Percentiles rank a stretch among this genome's conserved stretches.
Evolutionary conservation across 495 filamentous ascomycete species (phyloP).

Genomic region (Rhypophila decipiens): DNA sequence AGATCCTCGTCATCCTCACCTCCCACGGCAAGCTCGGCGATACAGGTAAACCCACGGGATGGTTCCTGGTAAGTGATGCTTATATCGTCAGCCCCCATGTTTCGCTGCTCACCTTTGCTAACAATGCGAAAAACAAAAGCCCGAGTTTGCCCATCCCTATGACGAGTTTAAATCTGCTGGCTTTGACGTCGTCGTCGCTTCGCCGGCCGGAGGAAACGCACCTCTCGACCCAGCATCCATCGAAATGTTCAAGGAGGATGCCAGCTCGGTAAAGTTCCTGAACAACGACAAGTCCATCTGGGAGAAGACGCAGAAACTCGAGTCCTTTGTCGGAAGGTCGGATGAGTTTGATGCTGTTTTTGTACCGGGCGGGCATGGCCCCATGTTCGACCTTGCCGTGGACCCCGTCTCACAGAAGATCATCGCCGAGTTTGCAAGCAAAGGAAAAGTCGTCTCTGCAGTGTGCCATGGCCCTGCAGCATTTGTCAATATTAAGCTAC

Average conservation of each 20-base stretch:
- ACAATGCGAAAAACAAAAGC: conserved; percentile 31
- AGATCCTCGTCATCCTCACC: conserved; percentile 64
- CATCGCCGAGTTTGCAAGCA: conserved; percentile 53
- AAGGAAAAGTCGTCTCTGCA: conserved; percentile 56
- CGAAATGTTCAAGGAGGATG: conserved; percentile 52
- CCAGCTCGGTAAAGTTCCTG: conserved; percentile 45
- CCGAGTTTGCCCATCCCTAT: conserved; percentile 68
- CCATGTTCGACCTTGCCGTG: conserved; percentile 63
- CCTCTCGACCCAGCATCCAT: conserved; percentile 63
- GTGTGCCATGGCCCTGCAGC: conserved; percentile 67
- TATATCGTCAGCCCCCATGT: too few relatives aligned
- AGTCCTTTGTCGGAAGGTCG: conserved; percentile 43
- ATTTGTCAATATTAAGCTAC: conserved; percentile 50
- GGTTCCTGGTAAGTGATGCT: conserved; percentile 53
- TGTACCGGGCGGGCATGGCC: conserved; percentile 74
- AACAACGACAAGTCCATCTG: conserved; percentile 48
- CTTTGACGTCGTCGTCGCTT: conserved; percentile 53
- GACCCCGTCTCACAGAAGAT: conserved; percentile 48
- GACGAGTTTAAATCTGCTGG: conserved; percentile 47
- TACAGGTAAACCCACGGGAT: conserved; percentile 53
- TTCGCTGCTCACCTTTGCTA: neutral
- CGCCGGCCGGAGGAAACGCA: conserved; percentile 60
- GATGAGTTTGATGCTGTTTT: conserved; percentile 63
- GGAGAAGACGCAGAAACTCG: conserved; percentile 54
- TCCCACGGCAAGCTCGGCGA: conserved; percentile 50